Conservation (phyloP, 2,329 filamentous ascomycete species). For the Tolypocladium album region DNA sequence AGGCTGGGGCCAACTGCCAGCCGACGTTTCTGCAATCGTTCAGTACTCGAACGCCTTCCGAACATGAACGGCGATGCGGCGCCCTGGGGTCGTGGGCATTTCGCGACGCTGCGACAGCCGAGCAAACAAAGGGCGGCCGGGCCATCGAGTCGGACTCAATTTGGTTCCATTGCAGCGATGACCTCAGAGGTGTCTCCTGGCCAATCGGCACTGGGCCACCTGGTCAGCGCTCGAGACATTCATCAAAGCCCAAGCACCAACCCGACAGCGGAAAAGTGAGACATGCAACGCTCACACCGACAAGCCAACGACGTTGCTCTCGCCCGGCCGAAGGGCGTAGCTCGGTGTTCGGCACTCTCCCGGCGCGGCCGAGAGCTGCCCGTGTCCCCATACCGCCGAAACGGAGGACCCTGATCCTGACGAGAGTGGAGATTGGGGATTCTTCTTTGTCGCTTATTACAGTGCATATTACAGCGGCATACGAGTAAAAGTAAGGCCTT, state of each 20-base stretch:
- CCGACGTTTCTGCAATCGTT: background rate
- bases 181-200: background rate
- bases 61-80: background rate
- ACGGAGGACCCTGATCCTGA: background rate
- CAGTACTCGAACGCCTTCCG: too few relatives aligned
- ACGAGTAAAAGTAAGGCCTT: too few relatives aligned
- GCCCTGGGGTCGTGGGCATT: background rate
- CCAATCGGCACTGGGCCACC: background rate
- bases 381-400: background rate
- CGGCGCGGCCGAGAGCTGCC: background rate
- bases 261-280: background rate
- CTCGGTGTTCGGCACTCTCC: background rate
- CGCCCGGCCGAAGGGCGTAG: background rate
- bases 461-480: too few relatives aligned
- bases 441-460: background rate
- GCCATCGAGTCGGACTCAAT: background rate
- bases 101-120: background rate
- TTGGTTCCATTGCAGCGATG: background rate
- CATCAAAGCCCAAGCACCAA: background rate
- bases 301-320: background rate
- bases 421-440: background rate
- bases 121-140: background rate
- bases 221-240: background rate
- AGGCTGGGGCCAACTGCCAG: background rate
- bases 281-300: background rate